Evolutionary conservation across 345 rosid genomes (phyloP), one percentile per base, ranked within the genome.

Genomic region (Cardamine occulta): DNA sequence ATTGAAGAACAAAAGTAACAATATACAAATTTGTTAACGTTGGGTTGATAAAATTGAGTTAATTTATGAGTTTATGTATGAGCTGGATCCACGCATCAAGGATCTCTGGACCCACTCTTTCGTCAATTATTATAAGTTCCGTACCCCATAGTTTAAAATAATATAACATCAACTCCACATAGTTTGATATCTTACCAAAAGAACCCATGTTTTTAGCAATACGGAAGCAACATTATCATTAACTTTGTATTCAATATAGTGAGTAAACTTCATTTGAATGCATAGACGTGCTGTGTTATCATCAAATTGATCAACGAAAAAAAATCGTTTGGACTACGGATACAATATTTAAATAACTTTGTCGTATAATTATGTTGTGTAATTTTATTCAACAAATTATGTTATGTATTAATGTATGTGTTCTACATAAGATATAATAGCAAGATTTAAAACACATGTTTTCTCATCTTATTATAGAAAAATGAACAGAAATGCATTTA

Each of bases 1-100:
- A 63, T 32, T 61, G 21, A 31, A 15, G 60, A 21, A 19, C 31
- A 47, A 47, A 24, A 63, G 10, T 31, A 63, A 53, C 54, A 13
- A 55, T 42, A 77, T 26, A 64, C n/a, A n/a, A n/a, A 24, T 37
- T 37, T 72, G 77, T 49, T 54, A 65, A 65, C 73, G 73, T 77
- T 71, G 55, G 53, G 29, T 48, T 42, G 44, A 54, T 54, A 70
- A 63, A 62, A 48, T 28, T 57, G 70, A 70, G 60, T 55, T 54
- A 17, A 47, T 21, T 55, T 48, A 56, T 55, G 40, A 55, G 48
- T 71, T 28, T 48, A 66, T 61, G 79, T 55, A 66, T 87, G 94
- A 87, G 92, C 89, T 88, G 94, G 91, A 91, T 87, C 91, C 94
- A 86, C 91, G 74, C 89, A 78, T 79, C 80, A 32, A 80, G 83